A percentile compares a stretch with the other conserved stretches of the same genome.
Evolutionary conservation across 352 stramenopile species (phyloP).

Genomic region (Phytophthora pinifolia): DNA sequence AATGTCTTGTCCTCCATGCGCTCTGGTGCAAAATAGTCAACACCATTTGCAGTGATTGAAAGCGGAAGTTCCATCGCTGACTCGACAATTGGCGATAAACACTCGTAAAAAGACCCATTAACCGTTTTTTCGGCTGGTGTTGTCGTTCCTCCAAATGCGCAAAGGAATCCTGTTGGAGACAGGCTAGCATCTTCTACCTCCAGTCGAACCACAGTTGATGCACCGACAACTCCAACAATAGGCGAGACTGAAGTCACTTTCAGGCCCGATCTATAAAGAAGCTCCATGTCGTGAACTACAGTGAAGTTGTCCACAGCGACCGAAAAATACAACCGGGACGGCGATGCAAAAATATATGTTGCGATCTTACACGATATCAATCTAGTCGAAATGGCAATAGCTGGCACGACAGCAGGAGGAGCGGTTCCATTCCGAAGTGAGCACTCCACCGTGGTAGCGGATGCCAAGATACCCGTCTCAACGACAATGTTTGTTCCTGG

Average conservation of each 20-base stretch:
- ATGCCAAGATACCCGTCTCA: slow-evolving; percentile 18
- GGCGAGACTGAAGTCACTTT: slow-evolving; percentile 28
- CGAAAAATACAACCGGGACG: slow-evolving; percentile 17
- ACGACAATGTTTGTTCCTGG: slow-evolving; percentile 28
- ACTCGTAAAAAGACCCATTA: slow-evolving; percentile 27
- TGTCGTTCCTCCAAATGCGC: slow-evolving; percentile 28
- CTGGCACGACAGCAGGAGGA: background rate
- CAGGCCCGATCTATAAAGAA: slow-evolving; percentile 11
- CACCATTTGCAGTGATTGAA: slow-evolving; percentile 40
- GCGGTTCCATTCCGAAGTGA: slow-evolving; percentile 17
- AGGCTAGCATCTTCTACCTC: slow-evolving; percentile 6
- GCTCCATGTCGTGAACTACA: slow-evolving; percentile 24
- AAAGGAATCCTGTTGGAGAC: slow-evolving; percentile 17
- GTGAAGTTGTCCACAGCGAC: slow-evolving; percentile 26
- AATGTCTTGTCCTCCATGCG: slow-evolving; percentile 17
- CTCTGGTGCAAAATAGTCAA: slow-evolving; percentile 36
- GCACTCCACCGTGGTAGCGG: slow-evolving; percentile 25
- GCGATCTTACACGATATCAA: slow-evolving; percentile 25
- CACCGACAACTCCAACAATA: slow-evolving; percentile 22
- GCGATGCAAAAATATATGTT: background rate
- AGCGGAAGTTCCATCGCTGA: slow-evolving; percentile 14
- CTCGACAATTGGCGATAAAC: slow-evolving; percentile 21
- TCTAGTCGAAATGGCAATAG: slow-evolving; percentile 5
- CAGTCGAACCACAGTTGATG: slow-evolving; percentile 23
- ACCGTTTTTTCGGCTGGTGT: background rate